Conservation (phyloP, 805 yeast species). For the Blastobotrys muscicola region DNA sequence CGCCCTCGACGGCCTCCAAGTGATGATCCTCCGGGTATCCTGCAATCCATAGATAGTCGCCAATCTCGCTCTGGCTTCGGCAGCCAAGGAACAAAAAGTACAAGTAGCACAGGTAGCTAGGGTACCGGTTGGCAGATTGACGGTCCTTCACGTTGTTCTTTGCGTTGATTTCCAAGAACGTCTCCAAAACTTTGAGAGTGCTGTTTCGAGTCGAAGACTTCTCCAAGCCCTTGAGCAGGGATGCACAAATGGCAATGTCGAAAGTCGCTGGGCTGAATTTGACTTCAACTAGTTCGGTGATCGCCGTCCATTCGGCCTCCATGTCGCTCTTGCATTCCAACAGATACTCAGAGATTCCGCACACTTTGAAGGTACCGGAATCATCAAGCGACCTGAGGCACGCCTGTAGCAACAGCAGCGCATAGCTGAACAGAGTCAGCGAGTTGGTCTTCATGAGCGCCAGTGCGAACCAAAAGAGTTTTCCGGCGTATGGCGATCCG, state of each 20-base stretch:
- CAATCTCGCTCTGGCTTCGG: constrained; percentile 15
- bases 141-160: constrained; percentile 13
- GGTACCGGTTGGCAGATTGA: constrained; percentile 5
- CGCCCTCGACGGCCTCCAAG: background rate
- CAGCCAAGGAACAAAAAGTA: constrained; percentile 20
- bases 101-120: constrained; percentile 17
- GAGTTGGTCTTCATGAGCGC: constrained; percentile 10
- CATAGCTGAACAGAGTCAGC: constrained; percentile 14
- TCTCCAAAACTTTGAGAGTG: constrained; percentile 18
- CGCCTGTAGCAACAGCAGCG: constrained; percentile 14
- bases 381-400: constrained; percentile 15
- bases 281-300: constrained; percentile 10
- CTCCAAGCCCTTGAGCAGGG: constrained; percentile 18
- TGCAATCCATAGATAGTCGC: constrained; percentile 19
- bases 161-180: constrained; percentile 18
- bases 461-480: constrained; percentile 39
- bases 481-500: constrained; percentile 37
- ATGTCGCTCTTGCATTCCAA: constrained; percentile 7
- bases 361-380: constrained; percentile 15
- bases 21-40: constrained; percentile 19
- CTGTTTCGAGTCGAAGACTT: constrained; percentile 14
- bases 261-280: constrained; percentile 15
- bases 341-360: constrained; percentile 11
- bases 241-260: constrained; percentile 18
- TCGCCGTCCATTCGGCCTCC: constrained; percentile 11